These are phyloP conservation scores for Aspergillus neotritici DNA, from an alignment of 2,329 filamentous ascomycete species.

Conservation along the genomic window DNA sequence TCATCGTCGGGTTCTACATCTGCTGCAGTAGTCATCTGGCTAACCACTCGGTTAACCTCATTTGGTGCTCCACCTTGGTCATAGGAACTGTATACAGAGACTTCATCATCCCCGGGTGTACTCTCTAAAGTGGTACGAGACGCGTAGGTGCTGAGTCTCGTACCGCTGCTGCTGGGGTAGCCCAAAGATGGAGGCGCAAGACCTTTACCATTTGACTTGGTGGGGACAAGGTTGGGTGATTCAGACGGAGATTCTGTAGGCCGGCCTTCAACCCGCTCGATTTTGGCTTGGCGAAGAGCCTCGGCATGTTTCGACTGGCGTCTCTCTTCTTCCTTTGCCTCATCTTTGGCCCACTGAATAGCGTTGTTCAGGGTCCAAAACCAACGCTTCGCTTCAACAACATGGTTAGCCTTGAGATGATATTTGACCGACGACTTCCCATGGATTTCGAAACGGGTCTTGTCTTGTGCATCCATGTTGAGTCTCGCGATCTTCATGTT, in stretches of 20 bases:
- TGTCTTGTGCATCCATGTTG: slow-evolving; percentile 95
- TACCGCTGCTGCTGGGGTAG: slow-evolving; percentile 35
- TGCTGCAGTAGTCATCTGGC: slow-evolving; percentile 45
- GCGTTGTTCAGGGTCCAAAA: slow-evolving; percentile 99
- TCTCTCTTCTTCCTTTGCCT: slow-evolving; percentile 82
- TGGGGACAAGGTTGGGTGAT: slow-evolving; percentile 21
- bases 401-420: slow-evolving; percentile 93
- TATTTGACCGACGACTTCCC: slow-evolving; percentile 99
- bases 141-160: slow-evolving; percentile 46
- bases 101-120: slow-evolving; percentile 49
- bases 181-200: slow-evolving; percentile 33
- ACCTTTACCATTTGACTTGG: slow-evolving; percentile 33
- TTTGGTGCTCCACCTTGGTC: slow-evolving; percentile 50
- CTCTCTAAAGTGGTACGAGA: slow-evolving; percentile 46
- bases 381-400: slow-evolving; percentile 97
- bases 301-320: slow-evolving; percentile 70
- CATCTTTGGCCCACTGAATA: slow-evolving; percentile 97
- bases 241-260: slow-evolving; percentile 43
- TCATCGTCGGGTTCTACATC: slow-evolving; percentile 65
- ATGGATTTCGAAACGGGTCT: slow-evolving; percentile 94
- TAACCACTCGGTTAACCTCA: slow-evolving; percentile 46
- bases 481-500: slow-evolving; percentile 96
- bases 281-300: slow-evolving; percentile 70
- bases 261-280: slow-evolving; percentile 59
- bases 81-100: slow-evolving; percentile 49